These are phyloP conservation scores for Fomitopsis schrenkii DNA, from an alignment of 1,284 basidiomycete species.

Conservation along the genomic window DNA sequence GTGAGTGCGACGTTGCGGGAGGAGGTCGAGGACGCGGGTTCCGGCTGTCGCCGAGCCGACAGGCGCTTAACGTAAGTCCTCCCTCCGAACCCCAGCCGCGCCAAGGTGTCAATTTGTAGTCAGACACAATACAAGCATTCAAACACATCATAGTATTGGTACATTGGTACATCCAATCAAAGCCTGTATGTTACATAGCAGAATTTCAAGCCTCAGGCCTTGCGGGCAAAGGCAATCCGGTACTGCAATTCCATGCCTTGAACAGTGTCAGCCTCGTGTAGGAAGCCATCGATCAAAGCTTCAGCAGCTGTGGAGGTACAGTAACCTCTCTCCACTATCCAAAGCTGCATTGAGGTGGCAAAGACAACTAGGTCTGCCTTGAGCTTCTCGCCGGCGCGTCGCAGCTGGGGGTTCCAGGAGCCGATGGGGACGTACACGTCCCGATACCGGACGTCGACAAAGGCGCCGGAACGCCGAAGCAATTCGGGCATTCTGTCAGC, in stretches of 20 bases:
- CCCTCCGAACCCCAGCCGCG: background rate
- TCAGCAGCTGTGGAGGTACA: background rate
- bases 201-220: background rate
- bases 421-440: background rate
- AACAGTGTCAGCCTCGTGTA: background rate
- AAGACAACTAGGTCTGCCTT: background rate
- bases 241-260: background rate
- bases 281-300: background rate
- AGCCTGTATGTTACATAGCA: background rate
- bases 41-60: background rate
- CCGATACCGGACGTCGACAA: constrained; percentile 17
- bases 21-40: background rate
- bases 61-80: background rate
- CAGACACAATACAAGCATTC: background rate
- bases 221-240: background rate
- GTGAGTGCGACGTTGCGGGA: background rate
- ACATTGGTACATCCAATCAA: background rate
- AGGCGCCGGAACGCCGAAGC: constrained; percentile 33
- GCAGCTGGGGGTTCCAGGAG: background rate
- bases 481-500: constrained; percentile 31
- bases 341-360: background rate
- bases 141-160: background rate
- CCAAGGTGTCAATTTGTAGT: background rate
- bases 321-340: background rate
- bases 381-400: background rate